Evolutionary conservation across 164 flowering plant genomes (phyloP), one percentile per base, ranked within the genome.

Genomic region (Cinnamomum micranthum): DNA sequence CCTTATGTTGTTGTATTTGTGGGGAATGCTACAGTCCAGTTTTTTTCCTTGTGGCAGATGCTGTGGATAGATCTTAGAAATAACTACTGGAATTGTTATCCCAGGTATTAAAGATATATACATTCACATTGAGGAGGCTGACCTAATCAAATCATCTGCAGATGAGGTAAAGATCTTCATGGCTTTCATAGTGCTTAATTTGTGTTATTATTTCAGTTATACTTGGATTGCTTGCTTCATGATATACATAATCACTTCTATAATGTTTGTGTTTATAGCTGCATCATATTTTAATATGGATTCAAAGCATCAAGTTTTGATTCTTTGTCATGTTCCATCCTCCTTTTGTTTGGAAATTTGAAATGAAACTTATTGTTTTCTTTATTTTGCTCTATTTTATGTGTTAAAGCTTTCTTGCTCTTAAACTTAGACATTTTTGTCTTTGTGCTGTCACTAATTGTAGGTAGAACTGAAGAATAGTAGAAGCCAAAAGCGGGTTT

Each of bases 381-480:
- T 41, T 41, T 41, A 6, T 41, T 33, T 28, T 65, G 65, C 51
- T 71, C 6, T 41, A 3, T 20, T 13, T 31, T 50, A 31, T 14
- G 33, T 51, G 60, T 15, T 55, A 15, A 41, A 14, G 19, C 15
- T 4, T 33, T 62, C 23, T 52, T 20, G 17, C 55, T 71, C 65
- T 22, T 66, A 33, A 6, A 67, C 55, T 19, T 1, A 35, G 12
- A 4, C 4, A 35, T 20, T 41, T 47, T 15, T 41, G n/a, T 13
- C 7, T 47, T 51, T 70, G 68, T 51, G 72, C 68, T 76, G 66
- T 80, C 50, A 50, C 72, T 83, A 81, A 79, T 73, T 76, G 77
- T 86, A 93, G 99, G 95, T 88, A 89, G 98, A 91, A 82, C 75
- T 95, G 85, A 95, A 89, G 85, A 90, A 84, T 59, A 92, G 73